Evolutionary conservation across 495 filamentous ascomycete species (phyloP), one percentile per base, ranked within the genome.

Genomic region (Pseudevernia furfuracea): DNA sequence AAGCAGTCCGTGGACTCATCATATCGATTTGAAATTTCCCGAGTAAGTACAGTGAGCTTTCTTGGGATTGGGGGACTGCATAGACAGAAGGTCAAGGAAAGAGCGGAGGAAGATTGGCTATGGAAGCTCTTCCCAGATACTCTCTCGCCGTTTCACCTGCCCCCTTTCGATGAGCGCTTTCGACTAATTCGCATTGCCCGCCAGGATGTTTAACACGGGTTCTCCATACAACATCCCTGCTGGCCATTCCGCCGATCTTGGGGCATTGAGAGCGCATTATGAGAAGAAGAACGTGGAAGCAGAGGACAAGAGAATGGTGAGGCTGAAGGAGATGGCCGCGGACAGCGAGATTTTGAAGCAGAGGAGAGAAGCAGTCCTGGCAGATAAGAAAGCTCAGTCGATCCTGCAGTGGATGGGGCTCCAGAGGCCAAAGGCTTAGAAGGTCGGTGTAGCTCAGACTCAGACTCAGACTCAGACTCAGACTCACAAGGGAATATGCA

Each of bases 191-290:
- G 11, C 36, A 34, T 23, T 44, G 36, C 1, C n/a, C 25, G 60
- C 49, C 67, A 88, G 85, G 66, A 75, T 80, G 62, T 81, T 90
- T 74, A 87, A 87, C 67, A 67, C 75, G 37, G 81, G 81, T 37
- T 80, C 82, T 1, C 86, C 85, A 1, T 85, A 76, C 72, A 89
- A 89, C 70, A 81, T 89, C 56, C 67, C 78, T 34, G 83, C 87
- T 38, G 87, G 87, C 58, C 80, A 81, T 38, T 74, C 78, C 61
- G 79, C 80, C 39, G 82, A 88, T 67, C 76, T 90, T 60, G 81
- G 82, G 73, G 70, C 79, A 44, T 76, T 89, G 34, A 82, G 83
- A 53, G 84, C 80, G 32, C 82, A 89, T 74, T 89, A 87, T 69
- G 71, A 85, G 71, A 79, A 80, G 66, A 65, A 83, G 71, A 81